A percentile compares a stretch with the other conserved stretches of the same genome.
These are phyloP conservation scores for Lippia alba DNA, from an alignment of 305 asterid species.

Conservation along the genomic window DNA sequence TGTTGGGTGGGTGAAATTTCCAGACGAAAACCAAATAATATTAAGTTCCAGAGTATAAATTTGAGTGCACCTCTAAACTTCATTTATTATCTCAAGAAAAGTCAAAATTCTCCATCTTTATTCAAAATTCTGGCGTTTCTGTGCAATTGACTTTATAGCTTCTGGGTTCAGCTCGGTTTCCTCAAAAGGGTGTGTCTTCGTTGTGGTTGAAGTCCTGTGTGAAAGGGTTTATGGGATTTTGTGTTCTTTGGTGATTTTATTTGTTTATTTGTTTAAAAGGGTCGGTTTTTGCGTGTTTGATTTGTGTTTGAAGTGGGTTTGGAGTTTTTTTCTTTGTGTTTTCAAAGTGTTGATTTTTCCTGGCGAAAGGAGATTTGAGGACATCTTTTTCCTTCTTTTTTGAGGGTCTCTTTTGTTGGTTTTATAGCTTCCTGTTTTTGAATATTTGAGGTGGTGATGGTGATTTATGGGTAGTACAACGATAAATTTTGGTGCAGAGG, in stretches of 20 bases:
- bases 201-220: slow-evolving; percentile 19
- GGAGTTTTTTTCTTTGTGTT: slow-evolving; percentile 17
- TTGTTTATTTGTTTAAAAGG: slow-evolving; percentile 11
- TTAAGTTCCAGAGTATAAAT: background rate
- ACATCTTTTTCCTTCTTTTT: slow-evolving; percentile 17
- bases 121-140: slow-evolving; percentile 29
- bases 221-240: slow-evolving; percentile 45
- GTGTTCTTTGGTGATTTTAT: slow-evolving; percentile 3
- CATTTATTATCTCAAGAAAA: slow-evolving; percentile 28
- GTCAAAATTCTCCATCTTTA: slow-evolving; percentile 30
- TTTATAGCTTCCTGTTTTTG: slow-evolving; percentile 16
- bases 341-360: slow-evolving; percentile 37
- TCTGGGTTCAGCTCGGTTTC: slow-evolving; percentile 50
- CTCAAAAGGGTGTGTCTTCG: background rate
- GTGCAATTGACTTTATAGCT: slow-evolving; percentile 39
- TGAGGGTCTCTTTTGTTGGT: slow-evolving; percentile 33
- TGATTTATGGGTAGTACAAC: slow-evolving; percentile 52
- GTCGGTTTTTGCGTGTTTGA: slow-evolving; percentile 40
- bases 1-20: slow-evolving; percentile 37
- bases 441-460: slow-evolving; percentile 46
- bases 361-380: slow-evolving; percentile 27
- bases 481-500: slow-evolving; percentile 56
- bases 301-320: slow-evolving; percentile 37
- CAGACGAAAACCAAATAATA: slow-evolving; percentile 35
- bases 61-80: slow-evolving; percentile 26